Percentiles rank a stretch among this genome's conserved stretches.
phyloP scores from a whole-genome alignment of 495 filamentous ascomycete genomes.

The Lindgomyces ingoldianus region DNA sequence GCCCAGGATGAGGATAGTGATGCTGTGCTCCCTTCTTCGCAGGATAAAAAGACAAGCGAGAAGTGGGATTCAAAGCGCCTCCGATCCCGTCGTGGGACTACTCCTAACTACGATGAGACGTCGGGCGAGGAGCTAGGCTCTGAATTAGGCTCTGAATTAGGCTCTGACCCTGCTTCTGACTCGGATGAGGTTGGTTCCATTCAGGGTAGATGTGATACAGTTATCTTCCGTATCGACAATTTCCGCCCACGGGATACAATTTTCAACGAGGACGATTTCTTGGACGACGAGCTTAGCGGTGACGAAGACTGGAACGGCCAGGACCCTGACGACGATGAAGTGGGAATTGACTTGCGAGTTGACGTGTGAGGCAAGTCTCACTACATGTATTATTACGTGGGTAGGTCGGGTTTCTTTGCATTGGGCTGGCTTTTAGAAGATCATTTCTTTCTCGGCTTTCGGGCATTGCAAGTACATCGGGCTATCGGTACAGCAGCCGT shows the following conservation, averaged over 20 bases:
- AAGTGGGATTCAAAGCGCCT: constrained; percentile 24
- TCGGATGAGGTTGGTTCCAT: constrained; percentile 46
- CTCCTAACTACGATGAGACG: constrained; percentile 10
- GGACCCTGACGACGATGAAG: constrained; percentile 38
- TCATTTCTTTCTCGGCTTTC: neutral
- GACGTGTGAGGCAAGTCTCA: neutral
- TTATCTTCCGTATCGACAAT: constrained; percentile 82
- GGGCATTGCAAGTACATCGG: neutral
- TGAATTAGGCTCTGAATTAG: neutral
- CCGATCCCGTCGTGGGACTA: constrained; percentile 15
- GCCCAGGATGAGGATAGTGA: constrained; percentile 10
- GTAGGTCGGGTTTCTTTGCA: neutral
- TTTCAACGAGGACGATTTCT: constrained; percentile 74
- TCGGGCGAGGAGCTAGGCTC: constrained; percentile 6
- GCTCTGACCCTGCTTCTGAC: neutral
- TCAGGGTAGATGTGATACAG: constrained; percentile 78
- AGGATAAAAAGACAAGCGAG: constrained; percentile 14
- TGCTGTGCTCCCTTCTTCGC: neutral
- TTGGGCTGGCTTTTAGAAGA: neutral
- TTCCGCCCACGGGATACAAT: constrained; percentile 73
- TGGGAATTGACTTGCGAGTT: neutral
- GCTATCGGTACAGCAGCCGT: too few relatives aligned
- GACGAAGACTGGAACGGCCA: constrained; percentile 81
- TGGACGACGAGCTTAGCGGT: constrained; percentile 67
- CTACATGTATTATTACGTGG: neutral